Evolutionary conservation across 345 rosid genomes (phyloP).

Genomic region (Pistacia atlantica): DNA sequence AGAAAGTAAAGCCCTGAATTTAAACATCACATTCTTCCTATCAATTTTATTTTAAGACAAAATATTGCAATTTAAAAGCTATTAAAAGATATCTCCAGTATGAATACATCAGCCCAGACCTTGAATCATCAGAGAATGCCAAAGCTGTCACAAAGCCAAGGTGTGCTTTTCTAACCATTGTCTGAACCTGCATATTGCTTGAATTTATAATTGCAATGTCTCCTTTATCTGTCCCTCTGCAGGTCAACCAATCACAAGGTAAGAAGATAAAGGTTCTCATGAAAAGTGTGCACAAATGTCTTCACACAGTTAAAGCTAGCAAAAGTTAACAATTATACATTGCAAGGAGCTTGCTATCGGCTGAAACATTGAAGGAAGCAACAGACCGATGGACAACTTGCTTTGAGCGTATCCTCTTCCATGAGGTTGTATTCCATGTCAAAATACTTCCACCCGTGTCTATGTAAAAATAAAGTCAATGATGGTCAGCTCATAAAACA

Average conservation of each 20-base stretch:
- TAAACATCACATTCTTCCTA: background rate
- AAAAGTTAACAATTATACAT: conserved; percentile 42
- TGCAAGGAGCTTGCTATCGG: conserved; percentile 81
- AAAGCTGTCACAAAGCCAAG: conserved; percentile 82
- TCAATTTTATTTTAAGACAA: background rate
- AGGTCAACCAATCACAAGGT: no score
- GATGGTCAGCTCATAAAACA: background rate
- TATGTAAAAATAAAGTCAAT: no score
- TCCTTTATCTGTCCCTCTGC: no score
- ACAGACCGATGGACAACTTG: conserved; percentile 48
- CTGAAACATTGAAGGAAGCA: conserved; percentile 79
- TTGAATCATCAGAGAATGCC: conserved; percentile 84
- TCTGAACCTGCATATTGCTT: conserved; percentile 13
- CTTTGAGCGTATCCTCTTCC: no score
- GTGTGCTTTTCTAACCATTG: conserved; percentile 69
- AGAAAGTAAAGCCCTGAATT: conserved; percentile 73
- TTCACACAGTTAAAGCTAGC: background rate
- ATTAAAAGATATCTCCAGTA: background rate
- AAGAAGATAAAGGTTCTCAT: no score
- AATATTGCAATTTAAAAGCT: background rate
- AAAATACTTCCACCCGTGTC: no score
- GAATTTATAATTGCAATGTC: no score
- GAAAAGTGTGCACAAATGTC: no score
- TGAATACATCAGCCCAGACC: conserved; percentile 36
- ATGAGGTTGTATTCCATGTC: no score